These are phyloP conservation scores for Trichosporon inkin DNA, from an alignment of 1,284 basidiomycete genomes.

Conservation along the genomic window DNA sequence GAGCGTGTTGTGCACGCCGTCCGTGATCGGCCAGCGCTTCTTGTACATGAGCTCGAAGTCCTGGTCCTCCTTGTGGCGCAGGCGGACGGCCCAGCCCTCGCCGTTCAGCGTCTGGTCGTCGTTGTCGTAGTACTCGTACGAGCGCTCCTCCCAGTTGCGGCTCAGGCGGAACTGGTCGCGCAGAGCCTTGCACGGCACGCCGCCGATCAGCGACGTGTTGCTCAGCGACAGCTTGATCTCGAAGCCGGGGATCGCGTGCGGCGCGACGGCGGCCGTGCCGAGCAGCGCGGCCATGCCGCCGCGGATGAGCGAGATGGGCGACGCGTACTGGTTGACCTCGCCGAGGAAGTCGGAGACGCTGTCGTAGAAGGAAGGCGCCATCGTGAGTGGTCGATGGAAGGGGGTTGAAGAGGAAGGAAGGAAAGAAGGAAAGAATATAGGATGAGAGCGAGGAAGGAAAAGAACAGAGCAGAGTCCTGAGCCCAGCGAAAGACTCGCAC, in stretches of 20 bases:
- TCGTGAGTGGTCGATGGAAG: neutral
- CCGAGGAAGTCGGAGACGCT: slow-evolving; percentile 5
- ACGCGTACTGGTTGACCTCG: slow-evolving; percentile 8
- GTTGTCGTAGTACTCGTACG: slow-evolving; percentile 15
- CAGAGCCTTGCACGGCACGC: slow-evolving; percentile 6
- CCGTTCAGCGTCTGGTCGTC: neutral
- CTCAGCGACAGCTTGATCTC: slow-evolving; percentile 16
- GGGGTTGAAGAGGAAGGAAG: neutral
- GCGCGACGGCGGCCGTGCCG: neutral
- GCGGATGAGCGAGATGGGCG: slow-evolving; percentile 6
- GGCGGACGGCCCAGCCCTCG: slow-evolving; percentile 14
- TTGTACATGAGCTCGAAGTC: slow-evolving; percentile 15
- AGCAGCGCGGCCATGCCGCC: slow-evolving; percentile 8
- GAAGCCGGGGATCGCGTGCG: slow-evolving; percentile 8
- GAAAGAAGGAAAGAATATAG: neutral
- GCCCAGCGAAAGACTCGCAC: neutral
- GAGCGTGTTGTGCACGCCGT: slow-evolving; percentile 1
- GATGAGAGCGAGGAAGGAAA: neutral
- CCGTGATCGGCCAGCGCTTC: slow-evolving; percentile 10
- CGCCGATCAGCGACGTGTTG: slow-evolving; percentile 11
- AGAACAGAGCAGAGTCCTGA: neutral
- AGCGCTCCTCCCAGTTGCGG: neutral
- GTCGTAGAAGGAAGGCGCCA: slow-evolving; percentile 11
- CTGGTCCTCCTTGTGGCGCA: slow-evolving; percentile 15
- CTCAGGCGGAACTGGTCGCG: slow-evolving; percentile 7